Evolutionary conservation across 352 stramenopile species (phyloP).

Genomic region (Phytopythium kandeliae): DNA sequence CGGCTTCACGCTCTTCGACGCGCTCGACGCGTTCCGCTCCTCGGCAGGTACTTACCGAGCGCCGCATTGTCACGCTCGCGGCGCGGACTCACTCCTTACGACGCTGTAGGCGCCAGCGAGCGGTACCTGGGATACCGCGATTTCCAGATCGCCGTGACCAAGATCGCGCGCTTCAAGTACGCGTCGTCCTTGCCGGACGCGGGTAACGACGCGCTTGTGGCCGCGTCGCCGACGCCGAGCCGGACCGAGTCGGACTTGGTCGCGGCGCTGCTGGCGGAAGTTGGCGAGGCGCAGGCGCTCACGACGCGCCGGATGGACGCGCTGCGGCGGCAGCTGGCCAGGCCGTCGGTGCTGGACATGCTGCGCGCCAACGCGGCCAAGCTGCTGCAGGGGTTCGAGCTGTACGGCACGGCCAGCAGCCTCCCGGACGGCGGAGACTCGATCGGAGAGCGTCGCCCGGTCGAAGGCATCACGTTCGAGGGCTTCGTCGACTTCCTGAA

Average conservation of each 20-base stretch:
- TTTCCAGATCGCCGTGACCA: slow-evolving; percentile 49
- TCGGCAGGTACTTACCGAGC: no score
- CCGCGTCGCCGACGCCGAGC: slow-evolving; percentile 8
- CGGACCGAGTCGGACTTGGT: slow-evolving; percentile 22
- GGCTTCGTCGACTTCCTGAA: slow-evolving; percentile 77
- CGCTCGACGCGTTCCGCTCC: slow-evolving; percentile 52
- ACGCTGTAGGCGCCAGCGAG: slow-evolving; percentile 26
- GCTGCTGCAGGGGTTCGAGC: slow-evolving; percentile 50
- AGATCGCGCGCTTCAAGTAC: slow-evolving; percentile 28
- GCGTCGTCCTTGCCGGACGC: background rate
- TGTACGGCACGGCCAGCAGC: slow-evolving; percentile 36
- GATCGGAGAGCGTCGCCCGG: slow-evolving; percentile 13
- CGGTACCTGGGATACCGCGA: slow-evolving; percentile 45
- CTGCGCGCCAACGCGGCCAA: slow-evolving; percentile 38
- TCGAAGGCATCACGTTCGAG: slow-evolving; percentile 44
- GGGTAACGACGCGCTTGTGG: no score
- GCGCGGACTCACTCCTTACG: background rate
- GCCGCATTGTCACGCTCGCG: no score
- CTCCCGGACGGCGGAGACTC: slow-evolving; percentile 10
- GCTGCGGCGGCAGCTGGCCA: slow-evolving; percentile 41
- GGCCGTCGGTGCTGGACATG: slow-evolving; percentile 35
- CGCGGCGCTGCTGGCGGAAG: slow-evolving; percentile 24
- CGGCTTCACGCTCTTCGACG: slow-evolving; percentile 59
- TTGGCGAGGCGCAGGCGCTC: slow-evolving; percentile 4
- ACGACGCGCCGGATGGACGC: slow-evolving; percentile 24